phyloP scores from a whole-genome alignment of 306 rosid genomes.

The Cicer bijugum region DNA sequence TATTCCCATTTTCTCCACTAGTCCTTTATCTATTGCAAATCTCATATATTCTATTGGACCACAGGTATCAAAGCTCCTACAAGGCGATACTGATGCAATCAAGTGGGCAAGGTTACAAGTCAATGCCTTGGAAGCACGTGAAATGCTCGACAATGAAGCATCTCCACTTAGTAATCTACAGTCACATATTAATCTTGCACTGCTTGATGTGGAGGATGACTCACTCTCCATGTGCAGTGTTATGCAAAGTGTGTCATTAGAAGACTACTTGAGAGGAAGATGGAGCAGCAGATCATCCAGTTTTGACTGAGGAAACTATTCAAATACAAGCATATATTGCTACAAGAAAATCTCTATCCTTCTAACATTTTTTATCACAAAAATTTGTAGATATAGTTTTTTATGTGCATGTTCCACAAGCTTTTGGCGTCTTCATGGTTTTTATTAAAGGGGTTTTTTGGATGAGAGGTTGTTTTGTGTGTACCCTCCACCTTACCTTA shows the following conservation, averaged over 20 bases:
- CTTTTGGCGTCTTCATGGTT: constrained; percentile 36
- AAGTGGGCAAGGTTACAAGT: constrained; percentile 86
- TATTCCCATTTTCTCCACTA: constrained; percentile 17
- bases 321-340: constrained; percentile 33
- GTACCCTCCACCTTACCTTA: constrained; percentile 91
- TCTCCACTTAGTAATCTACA: constrained; percentile 72
- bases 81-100: constrained; percentile 69
- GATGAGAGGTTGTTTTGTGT: constrained; percentile 95
- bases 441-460: constrained; percentile 60
- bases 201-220: constrained; percentile 92
- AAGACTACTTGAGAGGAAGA: constrained; percentile 85
- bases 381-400: constrained; percentile 55
- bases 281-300: constrained; percentile 97
- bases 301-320: constrained; percentile 66
- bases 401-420: constrained; percentile 33
- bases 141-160: constrained; percentile 61
- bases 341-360: constrained; percentile 27
- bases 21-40: constrained; percentile 17
- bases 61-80: constrained; percentile 84
- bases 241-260: constrained; percentile 74
- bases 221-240: constrained; percentile 85
- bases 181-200: constrained; percentile 88
- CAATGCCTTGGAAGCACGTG: constrained; percentile 52
- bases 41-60: constrained; percentile 38
- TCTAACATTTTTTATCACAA: constrained; percentile 44